phyloP scores from a whole-genome alignment of 352 stramenopile species.

The Phytophthora lateralis region DNA sequence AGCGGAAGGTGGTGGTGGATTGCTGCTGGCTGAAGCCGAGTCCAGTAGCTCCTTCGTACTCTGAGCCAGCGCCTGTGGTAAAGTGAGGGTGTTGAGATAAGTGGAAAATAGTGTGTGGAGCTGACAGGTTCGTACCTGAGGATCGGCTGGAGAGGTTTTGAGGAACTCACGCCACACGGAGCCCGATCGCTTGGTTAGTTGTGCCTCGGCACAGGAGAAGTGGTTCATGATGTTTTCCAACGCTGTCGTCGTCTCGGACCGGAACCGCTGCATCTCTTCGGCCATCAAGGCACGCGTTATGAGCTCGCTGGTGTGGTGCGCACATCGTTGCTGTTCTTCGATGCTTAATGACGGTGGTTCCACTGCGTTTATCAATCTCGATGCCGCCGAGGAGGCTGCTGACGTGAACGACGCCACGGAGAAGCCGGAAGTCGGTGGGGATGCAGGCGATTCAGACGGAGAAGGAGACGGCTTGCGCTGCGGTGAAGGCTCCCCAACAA shows the following conservation, averaged over 20 bases:
- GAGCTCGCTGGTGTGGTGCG: constrained; percentile 44
- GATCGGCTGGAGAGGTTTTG: constrained; percentile 42
- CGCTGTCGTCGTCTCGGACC: constrained; percentile 41
- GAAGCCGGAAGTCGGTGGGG: constrained; percentile 22
- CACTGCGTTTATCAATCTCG: constrained; percentile 44
- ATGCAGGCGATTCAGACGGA: constrained; percentile 17
- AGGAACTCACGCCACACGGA: constrained; percentile 60
- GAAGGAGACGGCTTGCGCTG: constrained; percentile 20
- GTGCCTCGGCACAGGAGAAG: constrained; percentile 61
- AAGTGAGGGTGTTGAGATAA: background rate
- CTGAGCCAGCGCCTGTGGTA: constrained; percentile 34
- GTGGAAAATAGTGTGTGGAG: background rate
- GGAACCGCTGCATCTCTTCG: constrained; percentile 70
- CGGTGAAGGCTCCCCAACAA: constrained; percentile 23
- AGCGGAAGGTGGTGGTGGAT: constrained; percentile 5
- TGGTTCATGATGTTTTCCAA: constrained; percentile 60
- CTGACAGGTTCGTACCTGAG: constrained; percentile 30
- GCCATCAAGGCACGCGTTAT: constrained; percentile 64
- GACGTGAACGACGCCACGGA: constrained; percentile 44
- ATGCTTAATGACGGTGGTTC: constrained; percentile 39
- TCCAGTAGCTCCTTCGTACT: constrained; percentile 56
- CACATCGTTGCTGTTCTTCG: constrained; percentile 48
- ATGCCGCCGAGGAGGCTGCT: constrained; percentile 44
- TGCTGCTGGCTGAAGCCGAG: constrained; percentile 10
- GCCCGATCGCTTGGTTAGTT: constrained; percentile 57